phyloP scores from a whole-genome alignment of 2,329 filamentous ascomycete species.

The Xylariaceae sp. region DNA sequence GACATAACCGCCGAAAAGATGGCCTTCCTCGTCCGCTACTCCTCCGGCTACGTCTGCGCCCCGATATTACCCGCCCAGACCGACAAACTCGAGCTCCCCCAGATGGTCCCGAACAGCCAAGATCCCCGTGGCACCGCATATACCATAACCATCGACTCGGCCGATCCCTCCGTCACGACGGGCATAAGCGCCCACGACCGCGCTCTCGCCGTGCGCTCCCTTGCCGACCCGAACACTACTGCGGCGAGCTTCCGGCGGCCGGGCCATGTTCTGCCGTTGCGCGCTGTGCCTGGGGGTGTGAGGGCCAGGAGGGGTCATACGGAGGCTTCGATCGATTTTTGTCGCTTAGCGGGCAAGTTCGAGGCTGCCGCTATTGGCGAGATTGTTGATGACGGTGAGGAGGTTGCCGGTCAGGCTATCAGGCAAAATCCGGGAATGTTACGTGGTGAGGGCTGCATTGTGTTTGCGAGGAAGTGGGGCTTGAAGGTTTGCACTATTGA shows the following conservation, averaged over 20 bases:
- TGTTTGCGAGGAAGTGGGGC: conserved; percentile 83
- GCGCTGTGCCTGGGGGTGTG: conserved; percentile 75
- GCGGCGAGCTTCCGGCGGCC: conserved; percentile 69
- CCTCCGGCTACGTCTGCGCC: conserved; percentile 86
- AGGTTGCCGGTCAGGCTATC: conserved; percentile 64
- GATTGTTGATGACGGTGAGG: conserved; percentile 79
- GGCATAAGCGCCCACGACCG: conserved; percentile 90
- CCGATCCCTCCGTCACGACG: conserved; percentile 69
- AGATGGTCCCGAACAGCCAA: conserved; percentile 74
- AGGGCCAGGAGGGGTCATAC: conserved; percentile 80
- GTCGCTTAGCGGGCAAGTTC: conserved; percentile 73
- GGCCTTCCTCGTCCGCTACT: conserved; percentile 92
- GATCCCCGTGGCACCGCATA: conserved; percentile 92
- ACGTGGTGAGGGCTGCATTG: conserved; percentile 80
- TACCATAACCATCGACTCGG: conserved; percentile 82
- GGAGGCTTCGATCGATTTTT: conserved; percentile 90
- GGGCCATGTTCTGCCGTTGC: conserved; percentile 85
- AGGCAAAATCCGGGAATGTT: conserved; percentile 78
- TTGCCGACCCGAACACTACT: conserved; percentile 63
- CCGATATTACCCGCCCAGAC: conserved; percentile 70
- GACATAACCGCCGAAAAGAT: conserved; percentile 83
- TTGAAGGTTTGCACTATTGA: conserved; percentile 95
- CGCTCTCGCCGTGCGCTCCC: conserved; percentile 71
- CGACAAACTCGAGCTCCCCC: conserved; percentile 70
- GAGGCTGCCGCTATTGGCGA: conserved; percentile 84